Base-by-base conservation (phyloP, 768 basidiomycete species). In the Xerocomellus chrysenteron region DNA sequence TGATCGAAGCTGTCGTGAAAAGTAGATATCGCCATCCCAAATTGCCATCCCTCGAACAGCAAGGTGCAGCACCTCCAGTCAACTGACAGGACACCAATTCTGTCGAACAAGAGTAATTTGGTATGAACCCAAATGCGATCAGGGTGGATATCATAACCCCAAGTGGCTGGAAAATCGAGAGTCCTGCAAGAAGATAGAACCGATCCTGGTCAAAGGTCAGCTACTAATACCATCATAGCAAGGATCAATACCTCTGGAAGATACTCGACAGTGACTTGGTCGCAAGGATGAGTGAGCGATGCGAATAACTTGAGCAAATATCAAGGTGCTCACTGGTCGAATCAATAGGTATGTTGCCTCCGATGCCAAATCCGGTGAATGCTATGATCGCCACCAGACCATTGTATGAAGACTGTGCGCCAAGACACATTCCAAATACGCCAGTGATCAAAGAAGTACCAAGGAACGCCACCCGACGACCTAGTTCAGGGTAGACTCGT, bases 21-120 rank as follows among this genome's bases (percentile, higher is more conserved):
- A 57, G 30, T 1, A 57, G 17, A 26, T 64, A 64, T n/a, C 59
- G 56, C 63, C 63, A 65, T 19, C 63, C 63, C 63, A 64, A 63
- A 30, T 63, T 63, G 19, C 6, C 47, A 17, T 44, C 44, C 36
- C 13, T 63, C 12, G 63, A 56, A 37, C 61, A 64, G n/a, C 63
- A 64, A 41, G 63, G 63, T 17, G 30, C 4, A 17, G 37, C 35
- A 39, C 57, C 62, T 44, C 47, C 55, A 1, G 61, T 63, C 32
- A 60, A 35, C 0, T 14, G 36, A 54, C 63, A 64, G 10, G 63
- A 64, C 9, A 42, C 47, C 35, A 59, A 17, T 14, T 32, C 14
- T 32, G 54, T 33, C 1, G 62, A 37, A 46, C 63, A 64, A 16
- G 63, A 64, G 21, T 56, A 53, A 21, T 13, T 40, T n/a, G 63